Percentiles rank a stretch among this genome's conserved stretches.
These are phyloP conservation scores for Cladobotryum mycophilum DNA, from an alignment of 2,329 filamentous ascomycete species.

Conservation along the genomic window DNA sequence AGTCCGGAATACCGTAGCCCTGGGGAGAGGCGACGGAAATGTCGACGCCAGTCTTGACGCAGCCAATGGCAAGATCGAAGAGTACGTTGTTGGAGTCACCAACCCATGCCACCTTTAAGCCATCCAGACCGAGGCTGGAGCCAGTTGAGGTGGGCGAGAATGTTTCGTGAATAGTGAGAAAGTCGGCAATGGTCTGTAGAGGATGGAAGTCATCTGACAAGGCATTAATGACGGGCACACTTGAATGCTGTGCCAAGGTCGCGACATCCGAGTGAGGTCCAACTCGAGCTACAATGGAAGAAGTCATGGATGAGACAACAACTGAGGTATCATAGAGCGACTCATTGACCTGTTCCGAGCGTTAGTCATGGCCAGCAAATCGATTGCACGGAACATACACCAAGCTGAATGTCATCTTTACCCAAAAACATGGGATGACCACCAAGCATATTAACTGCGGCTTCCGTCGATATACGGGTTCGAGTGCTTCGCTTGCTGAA, in stretches of 20 bases:
- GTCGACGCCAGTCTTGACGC: conserved; percentile 79
- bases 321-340: conserved; percentile 86
- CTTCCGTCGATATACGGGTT: conserved; percentile 89
- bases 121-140: conserved; percentile 60
- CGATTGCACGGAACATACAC: conserved; percentile 46
- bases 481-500: conserved; percentile 95
- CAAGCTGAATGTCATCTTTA: conserved; percentile 92
- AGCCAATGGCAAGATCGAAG: conserved; percentile 85
- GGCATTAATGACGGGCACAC: conserved; percentile 78
- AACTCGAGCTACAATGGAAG: conserved; percentile 74
- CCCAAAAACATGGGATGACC: conserved; percentile 96
- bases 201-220: conserved; percentile 90
- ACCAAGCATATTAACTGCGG: conserved; percentile 79
- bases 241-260: conserved; percentile 63
- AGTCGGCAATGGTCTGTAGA: conserved; percentile 89
- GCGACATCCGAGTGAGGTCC: conserved; percentile 70
- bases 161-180: conserved; percentile 79
- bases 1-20: conserved; percentile 72
- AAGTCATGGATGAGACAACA: conserved; percentile 91
- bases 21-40: conserved; percentile 80
- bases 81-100: conserved; percentile 97
- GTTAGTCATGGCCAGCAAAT: conserved; percentile 5
- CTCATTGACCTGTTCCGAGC: conserved; percentile 65
- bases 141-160: conserved; percentile 47
- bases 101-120: conserved; percentile 90